Evolutionary conservation across 129 eudicot species (phyloP).

Genomic region (Solidago caesia): DNA sequence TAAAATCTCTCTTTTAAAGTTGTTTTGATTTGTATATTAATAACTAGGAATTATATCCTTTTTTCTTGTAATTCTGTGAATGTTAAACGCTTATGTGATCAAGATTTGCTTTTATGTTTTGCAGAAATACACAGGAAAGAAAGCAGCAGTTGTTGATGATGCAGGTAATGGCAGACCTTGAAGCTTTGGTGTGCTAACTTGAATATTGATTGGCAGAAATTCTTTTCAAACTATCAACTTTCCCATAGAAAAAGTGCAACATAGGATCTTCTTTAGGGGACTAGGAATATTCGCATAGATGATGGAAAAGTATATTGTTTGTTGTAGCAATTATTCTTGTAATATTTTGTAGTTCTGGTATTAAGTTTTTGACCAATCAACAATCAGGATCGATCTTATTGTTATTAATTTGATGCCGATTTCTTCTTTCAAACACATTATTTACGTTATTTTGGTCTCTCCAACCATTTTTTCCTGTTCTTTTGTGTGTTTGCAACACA

Average conservation of each 20-base stretch:
- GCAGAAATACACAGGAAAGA: slow-evolving; percentile 84
- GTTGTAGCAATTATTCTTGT: slow-evolving; percentile 21
- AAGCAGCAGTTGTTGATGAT: slow-evolving; percentile 52
- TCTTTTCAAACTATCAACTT: slow-evolving; percentile 20
- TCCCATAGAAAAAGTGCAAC: slow-evolving; percentile 17
- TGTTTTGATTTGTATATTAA: neutral
- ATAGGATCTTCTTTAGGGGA: slow-evolving; percentile 24
- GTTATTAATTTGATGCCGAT: neutral
- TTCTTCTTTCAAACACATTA: slow-evolving; percentile 3
- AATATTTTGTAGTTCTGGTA: slow-evolving; percentile 26
- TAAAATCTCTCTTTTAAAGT: slow-evolving; percentile 1
- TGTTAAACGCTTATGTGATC: neutral
- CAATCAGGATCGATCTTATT: neutral
- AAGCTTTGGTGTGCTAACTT: slow-evolving; percentile 36
- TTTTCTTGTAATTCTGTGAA: neutral
- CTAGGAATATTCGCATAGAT: slow-evolving; percentile 22
- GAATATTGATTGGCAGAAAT: slow-evolving; percentile 26
- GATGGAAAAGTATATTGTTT: slow-evolving; percentile 23
- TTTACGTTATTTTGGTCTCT: neutral
- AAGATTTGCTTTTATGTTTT: neutral
- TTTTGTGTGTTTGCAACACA: slow-evolving; percentile 14
- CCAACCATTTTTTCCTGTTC: neutral
- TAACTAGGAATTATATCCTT: neutral
- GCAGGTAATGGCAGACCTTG: slow-evolving; percentile 44
- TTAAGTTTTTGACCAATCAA: slow-evolving; percentile 17